These are phyloP conservation scores for Arthrinium phaeospermum DNA, from an alignment of 2,329 filamentous ascomycete genomes.

Conservation along the genomic window DNA sequence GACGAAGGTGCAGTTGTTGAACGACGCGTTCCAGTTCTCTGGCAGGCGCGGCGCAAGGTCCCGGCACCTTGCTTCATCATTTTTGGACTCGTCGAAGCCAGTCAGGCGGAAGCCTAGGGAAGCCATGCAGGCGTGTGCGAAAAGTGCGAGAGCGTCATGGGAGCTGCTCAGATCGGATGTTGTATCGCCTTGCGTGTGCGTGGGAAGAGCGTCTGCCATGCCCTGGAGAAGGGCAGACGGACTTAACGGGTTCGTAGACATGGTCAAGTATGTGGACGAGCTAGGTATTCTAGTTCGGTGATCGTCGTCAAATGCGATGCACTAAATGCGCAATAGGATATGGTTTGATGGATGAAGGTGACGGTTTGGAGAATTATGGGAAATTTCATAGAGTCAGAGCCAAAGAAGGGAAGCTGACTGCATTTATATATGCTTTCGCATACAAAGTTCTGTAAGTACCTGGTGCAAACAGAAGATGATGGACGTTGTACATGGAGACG, in stretches of 20 bases:
- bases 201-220: conserved; percentile 67
- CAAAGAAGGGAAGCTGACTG: neutral
- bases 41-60: conserved; percentile 69
- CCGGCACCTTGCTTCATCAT: conserved; percentile 65
- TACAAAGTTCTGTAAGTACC: neutral
- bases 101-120: conserved; percentile 81
- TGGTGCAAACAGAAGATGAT: neutral
- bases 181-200: conserved; percentile 56
- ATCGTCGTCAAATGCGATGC: neutral
- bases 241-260: conserved; percentile 45
- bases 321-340: neutral
- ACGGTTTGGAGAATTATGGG: neutral
- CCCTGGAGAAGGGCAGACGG: conserved; percentile 54
- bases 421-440: neutral
- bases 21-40: conserved; percentile 77
- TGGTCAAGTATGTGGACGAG: conserved; percentile 21
- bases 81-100: conserved; percentile 84
- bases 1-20: conserved; percentile 77
- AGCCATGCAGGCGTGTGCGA: conserved; percentile 82
- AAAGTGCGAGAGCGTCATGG: conserved; percentile 83
- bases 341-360: neutral
- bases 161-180: conserved; percentile 70
- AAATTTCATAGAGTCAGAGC: neutral
- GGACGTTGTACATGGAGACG: neutral
- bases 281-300: neutral